Percentiles rank a stretch among this genome's conserved stretches.
Conservation (phyloP, 257 asterid genomes). For the Solanum chmielewskii region DNA sequence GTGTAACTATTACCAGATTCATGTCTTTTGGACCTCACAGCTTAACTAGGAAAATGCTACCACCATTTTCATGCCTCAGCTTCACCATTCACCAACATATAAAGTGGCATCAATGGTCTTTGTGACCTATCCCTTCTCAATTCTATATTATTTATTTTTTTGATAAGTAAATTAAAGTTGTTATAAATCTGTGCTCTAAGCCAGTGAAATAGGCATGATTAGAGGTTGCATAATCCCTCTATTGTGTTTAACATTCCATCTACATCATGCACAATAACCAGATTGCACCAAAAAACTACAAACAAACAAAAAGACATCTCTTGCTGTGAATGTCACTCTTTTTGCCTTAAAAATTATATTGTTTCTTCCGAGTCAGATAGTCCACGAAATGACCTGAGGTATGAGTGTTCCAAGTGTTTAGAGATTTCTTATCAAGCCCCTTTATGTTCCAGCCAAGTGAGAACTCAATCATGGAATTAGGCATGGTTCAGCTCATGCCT, state of each 20-base stretch:
- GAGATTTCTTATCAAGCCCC: neutral
- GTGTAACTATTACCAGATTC: neutral
- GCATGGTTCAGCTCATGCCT: neutral
- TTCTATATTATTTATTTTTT: neutral
- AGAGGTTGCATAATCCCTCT: neutral
- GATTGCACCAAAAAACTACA: neutral
- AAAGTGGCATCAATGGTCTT: neutral
- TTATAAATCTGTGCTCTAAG: neutral
- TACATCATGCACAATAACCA: neutral
- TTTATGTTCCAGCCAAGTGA: neutral
- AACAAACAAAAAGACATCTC: neutral
- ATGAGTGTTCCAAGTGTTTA: neutral
- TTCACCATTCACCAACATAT: neutral
- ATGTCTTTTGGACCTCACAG: neutral
- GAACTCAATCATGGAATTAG: neutral
- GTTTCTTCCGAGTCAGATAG: neutral
- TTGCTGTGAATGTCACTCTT: neutral
- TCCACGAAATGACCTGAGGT: neutral
- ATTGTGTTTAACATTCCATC: neutral
- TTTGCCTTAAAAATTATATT: neutral
- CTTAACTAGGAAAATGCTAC: neutral
- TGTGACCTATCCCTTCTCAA: neutral
- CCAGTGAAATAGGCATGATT: neutral
- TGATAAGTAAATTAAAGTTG: neutral
- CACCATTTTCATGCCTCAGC: neutral